These are phyloP conservation scores for Yarrowia alimentaria DNA, from an alignment of 805 yeast genomes.

Conservation along the genomic window DNA sequence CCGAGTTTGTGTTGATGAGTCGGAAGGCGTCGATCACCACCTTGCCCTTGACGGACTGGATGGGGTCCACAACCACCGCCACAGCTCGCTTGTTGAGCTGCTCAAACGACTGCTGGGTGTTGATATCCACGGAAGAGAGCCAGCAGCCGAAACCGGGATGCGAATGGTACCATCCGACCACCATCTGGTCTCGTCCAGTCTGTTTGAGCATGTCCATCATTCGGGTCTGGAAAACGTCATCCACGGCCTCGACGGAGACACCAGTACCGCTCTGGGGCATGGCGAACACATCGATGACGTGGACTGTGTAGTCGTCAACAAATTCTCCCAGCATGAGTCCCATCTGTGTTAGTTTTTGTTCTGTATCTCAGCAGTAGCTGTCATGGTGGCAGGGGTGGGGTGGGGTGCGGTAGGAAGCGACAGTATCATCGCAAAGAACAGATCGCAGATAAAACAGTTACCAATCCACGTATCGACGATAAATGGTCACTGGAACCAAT, in stretches of 20 bases:
- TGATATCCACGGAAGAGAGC: constrained; percentile 95
- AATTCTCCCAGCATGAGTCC: constrained; percentile 98
- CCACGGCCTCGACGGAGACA: constrained; percentile 98
- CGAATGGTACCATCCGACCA: constrained; percentile 99
- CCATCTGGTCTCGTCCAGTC: constrained; percentile 99
- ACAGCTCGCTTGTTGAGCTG: constrained; percentile 94
- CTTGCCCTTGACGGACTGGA: constrained; percentile 97
- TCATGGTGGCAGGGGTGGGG: no score
- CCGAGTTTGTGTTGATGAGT: constrained; percentile 78
- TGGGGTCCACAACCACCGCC: constrained; percentile 98
- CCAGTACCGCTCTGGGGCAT: constrained; percentile 98
- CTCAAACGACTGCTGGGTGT: constrained; percentile 96
- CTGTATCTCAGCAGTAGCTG: no score
- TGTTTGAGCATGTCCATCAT: constrained; percentile 99
- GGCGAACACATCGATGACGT: constrained; percentile 97
- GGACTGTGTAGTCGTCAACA: constrained; percentile 94
- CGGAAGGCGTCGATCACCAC: constrained; percentile 99
- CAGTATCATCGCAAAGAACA: no score
- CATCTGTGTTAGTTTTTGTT: constrained; percentile 55
- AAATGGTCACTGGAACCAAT: background rate
- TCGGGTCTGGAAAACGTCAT: constrained; percentile 95
- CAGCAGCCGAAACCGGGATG: constrained; percentile 99
- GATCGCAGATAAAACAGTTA: no score
- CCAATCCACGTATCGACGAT: no score
- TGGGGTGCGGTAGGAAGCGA: no score